Evolutionary conservation across 2,329 filamentous ascomycete species (phyloP), one percentile per base, ranked within the genome.

Genomic region (Penicillium digitatum): DNA sequence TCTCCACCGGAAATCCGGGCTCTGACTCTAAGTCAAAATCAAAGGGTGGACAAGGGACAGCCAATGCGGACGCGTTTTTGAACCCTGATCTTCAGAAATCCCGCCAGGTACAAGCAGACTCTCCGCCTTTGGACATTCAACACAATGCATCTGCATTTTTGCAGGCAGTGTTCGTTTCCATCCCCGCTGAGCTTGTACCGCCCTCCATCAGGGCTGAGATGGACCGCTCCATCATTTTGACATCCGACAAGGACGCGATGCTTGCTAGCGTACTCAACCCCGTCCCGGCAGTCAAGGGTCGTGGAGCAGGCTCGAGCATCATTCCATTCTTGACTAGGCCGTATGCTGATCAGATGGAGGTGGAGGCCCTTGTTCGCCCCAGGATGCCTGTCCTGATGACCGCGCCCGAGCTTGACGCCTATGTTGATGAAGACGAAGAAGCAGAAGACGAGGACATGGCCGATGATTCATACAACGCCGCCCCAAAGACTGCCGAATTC

Each of bases 181-280:
- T 94, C 3, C 85, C 87, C 1, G 83, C 87, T 53, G 78, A 84
- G 47, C 79, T 84, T 67, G 74, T 95, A 35, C 82, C 87, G n/a
- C 83, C 87, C 9, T 83, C 87, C 2, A 69, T 90, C 20, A 86
- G 93, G 49, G 82, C 86, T 11, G 83, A 90, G 46, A 79, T 96
- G 59, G 90, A 96, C 67, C 87, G 89, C 60, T 89, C 89, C 3
- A 88, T 90, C 20, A 87, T 96, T 53, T 75, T 96, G 22, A 82
- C 80, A 5, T 79, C 81, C 56, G 81, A 87, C 69, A 86, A 85
- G 67, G 79, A 86, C 31, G 87, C 88, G 39, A 89, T 96, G 82
- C 68, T 94, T 11, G 85, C 90, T 6, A 93, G 90, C 69, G 85
- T 95, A 12, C 77, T 96, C 56, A 90, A 94, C 71, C 89, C 90